Evolutionary conservation across 2,329 filamentous ascomycete genomes (phyloP).

Genomic region (Metarhizium rileyi): DNA sequence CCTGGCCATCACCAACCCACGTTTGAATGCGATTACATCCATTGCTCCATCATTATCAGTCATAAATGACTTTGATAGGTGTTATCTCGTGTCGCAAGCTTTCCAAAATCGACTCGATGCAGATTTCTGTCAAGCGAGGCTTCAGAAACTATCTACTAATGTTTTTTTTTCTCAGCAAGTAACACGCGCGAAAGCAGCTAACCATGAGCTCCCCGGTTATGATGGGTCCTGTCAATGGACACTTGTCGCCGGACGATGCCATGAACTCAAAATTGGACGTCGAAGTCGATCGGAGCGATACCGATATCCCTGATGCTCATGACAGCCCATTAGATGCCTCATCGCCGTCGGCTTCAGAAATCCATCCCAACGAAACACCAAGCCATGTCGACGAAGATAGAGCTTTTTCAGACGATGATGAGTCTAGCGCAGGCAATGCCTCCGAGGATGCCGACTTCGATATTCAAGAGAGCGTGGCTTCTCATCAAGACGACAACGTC

Average conservation of each 20-base stretch:
- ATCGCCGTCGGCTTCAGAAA: conserved; percentile 32
- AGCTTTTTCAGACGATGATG: conserved; percentile 35
- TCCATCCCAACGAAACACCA: conserved; percentile 29
- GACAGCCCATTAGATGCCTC: conserved; percentile 43
- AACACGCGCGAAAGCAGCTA: conserved; percentile 52
- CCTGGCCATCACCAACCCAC: conserved; percentile 37
- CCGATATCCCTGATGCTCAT: conserved; percentile 65
- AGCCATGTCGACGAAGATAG: conserved; percentile 30
- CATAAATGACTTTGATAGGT: conserved; percentile 8
- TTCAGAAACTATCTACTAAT: conserved; percentile 20
- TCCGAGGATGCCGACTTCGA: conserved; percentile 70
- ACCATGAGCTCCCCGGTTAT: conserved; percentile 55
- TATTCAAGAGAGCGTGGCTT: conserved; percentile 48
- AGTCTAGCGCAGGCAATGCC: conserved; percentile 42
- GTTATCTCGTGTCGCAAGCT: conserved; percentile 20
- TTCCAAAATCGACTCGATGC: conserved; percentile 13
- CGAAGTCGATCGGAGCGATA: conserved; percentile 39
- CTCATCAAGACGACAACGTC: conserved; percentile 34
- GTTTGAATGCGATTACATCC: conserved; percentile 33
- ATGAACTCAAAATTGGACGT: conserved; percentile 28
- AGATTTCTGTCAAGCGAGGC: conserved; percentile 8
- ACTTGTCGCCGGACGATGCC: conserved; percentile 45
- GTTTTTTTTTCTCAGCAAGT: conserved; percentile 29
- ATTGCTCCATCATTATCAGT: conserved; percentile 21
- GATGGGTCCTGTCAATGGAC: conserved; percentile 56